phyloP scores from a whole-genome alignment of 306 rosid species.

The Quercus engelmannii region DNA sequence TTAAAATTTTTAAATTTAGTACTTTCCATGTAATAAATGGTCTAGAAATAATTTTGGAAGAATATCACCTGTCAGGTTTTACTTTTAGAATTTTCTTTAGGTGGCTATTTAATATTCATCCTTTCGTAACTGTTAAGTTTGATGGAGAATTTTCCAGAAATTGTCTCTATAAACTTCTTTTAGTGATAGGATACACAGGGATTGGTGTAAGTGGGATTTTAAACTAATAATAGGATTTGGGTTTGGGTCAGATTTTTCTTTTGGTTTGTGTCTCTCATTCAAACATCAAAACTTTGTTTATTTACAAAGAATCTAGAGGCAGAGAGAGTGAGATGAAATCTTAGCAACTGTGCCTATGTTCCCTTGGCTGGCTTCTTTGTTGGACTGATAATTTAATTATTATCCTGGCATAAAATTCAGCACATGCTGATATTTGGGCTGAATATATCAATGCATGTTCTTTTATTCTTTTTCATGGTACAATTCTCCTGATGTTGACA shows the following conservation, averaged over 20 bases:
- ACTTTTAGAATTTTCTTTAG: background rate
- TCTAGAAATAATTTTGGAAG: background rate
- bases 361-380: background rate
- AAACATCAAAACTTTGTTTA: background rate
- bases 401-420: background rate
- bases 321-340: background rate
- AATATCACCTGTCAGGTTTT: background rate
- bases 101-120: slow-evolving; percentile 1
- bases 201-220: background rate
- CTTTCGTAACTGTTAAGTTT: background rate
- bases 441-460: background rate
- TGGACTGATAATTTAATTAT: background rate
- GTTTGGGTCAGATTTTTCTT: background rate
- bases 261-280: background rate
- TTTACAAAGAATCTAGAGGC: background rate
- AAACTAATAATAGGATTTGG: background rate
- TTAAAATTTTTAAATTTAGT: background rate
- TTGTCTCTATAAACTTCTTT: too few species aligned
- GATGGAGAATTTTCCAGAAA: background rate
- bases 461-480: too few species aligned
- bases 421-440: background rate
- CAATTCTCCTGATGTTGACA: background rate
- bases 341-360: background rate
- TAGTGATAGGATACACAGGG: background rate
- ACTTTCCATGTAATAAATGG: background rate